Evolutionary conservation across 768 basidiomycete species (phyloP).

Genomic region (Floccularia luteovirens): DNA sequence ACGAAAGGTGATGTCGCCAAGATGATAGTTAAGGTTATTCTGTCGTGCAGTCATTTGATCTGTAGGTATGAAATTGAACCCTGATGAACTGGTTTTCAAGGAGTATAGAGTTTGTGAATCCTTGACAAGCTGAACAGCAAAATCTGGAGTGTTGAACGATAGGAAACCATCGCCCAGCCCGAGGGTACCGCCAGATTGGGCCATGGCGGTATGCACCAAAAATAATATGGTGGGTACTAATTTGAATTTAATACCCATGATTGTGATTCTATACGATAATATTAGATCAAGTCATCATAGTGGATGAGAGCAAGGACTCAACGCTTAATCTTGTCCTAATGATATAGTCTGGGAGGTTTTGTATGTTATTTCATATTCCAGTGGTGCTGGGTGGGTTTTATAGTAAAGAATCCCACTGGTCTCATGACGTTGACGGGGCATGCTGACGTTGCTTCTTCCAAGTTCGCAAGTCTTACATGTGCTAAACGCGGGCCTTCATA

Average conservation of each 20-base stretch:
- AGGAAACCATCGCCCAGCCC: conserved; percentile 40
- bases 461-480: no score
- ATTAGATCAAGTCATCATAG: no score
- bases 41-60: conserved; percentile 43
- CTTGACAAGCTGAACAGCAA: conserved; percentile 40
- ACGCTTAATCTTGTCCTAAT: neutral
- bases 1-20: conserved; percentile 49
- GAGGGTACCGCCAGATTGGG: conserved; percentile 23
- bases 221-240: neutral
- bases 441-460: no score
- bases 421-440: no score
- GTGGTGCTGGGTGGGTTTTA: no score
- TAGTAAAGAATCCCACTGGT: no score
- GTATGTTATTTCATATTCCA: no score
- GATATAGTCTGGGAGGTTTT: no score
- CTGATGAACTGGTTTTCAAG: conserved; percentile 21
- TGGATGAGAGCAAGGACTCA: no score
- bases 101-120: conserved; percentile 52
- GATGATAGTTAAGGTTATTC: conserved; percentile 42
- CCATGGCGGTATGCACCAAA: conserved; percentile 8
- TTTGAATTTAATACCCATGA: neutral
- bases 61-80: conserved; percentile 44
- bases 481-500: no score
- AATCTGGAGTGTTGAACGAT: conserved; percentile 35
- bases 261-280: no score